phyloP scores from a whole-genome alignment of 140 eudicot genomes.

The Erigeron philadelphicus region DNA sequence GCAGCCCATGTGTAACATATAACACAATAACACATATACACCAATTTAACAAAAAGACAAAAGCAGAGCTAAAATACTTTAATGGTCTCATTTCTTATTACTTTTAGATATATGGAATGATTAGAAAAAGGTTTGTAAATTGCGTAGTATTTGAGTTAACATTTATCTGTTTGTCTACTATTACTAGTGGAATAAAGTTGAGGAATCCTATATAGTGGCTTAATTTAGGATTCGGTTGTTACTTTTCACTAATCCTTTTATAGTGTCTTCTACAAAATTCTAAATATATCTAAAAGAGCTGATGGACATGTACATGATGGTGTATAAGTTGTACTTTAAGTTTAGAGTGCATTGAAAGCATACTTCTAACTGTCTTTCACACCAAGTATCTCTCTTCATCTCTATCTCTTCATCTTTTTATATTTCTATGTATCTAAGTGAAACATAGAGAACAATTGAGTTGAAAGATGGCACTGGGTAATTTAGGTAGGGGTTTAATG shows the following conservation, averaged over 20 bases:
- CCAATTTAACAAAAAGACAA: too few relatives aligned
- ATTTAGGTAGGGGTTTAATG: constrained; percentile 56
- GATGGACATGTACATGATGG: too few relatives aligned
- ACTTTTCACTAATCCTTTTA: not conserved
- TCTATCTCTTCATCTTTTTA: not conserved
- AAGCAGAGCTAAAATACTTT: too few relatives aligned
- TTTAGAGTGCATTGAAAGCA: constrained; percentile 23
- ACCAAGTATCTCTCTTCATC: constrained; percentile 15
- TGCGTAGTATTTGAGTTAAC: too few relatives aligned
- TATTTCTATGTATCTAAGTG: not conserved
- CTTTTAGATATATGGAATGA: too few relatives aligned
- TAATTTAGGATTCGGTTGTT: too few relatives aligned
- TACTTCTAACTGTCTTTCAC: constrained; percentile 19
- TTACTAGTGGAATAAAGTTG: constrained; percentile 8
- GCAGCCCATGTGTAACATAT: constrained; percentile 24
- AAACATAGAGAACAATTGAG: not conserved
- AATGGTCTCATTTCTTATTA: too few relatives aligned
- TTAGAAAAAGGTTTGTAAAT: too few relatives aligned
- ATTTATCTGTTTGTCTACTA: too few relatives aligned
- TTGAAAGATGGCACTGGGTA: constrained; percentile 50
- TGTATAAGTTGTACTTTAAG: constrained; percentile 16
- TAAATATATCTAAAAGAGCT: constrained; percentile 7
- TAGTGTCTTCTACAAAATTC: constrained; percentile 24
- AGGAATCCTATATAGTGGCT: not conserved
- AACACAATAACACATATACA: too few relatives aligned